Evolutionary conservation across 202 grass and related monocot species (phyloP), one percentile per base, ranked within the genome.

Genomic region (Elaeis oleifera): DNA sequence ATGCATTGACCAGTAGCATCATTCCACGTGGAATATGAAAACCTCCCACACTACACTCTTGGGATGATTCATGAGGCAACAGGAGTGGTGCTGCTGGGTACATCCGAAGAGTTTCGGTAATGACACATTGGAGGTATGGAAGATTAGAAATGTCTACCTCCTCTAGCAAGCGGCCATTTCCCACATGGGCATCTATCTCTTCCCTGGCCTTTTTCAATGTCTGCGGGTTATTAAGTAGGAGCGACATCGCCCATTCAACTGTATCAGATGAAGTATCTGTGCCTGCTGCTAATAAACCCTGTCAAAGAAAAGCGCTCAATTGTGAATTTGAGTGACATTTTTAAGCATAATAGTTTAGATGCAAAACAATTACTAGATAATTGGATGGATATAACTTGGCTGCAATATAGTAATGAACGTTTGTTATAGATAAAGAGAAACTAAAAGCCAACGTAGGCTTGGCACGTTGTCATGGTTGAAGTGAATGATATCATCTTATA

Each of bases 201-300:
- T 70, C 56, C 20, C 64, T 65, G 1, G 74, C 80, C 50, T 90
- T 95, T 26, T 65, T 67, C 18, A 95, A 49, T 0, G 1, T 48
- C 27, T 69, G 26, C 0, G 83, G 83, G 50, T 87, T 68, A 70
- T 79, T 83, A 0, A 95, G 49, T 25, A 95, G 53, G 0, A 89
- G 82, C 0, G 85, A 67, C 83, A 90, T 84, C 1, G 82, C 76
- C 89, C 89, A 95, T 61, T 89, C 81, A 0, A 60, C 67, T 2
- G 76, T 88, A 0, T 16, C 71, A 0, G 84, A 71, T 3, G 84
- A 79, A 4, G 89, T 80, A 19, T 95, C 84, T 1, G 82, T 86
- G 27, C 90, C 90, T 2, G 76, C 90, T 0, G 56, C 16, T 16
- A 95, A 64, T 0, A 95, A 1, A 58, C 53, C 81, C 90, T 95